Base-by-base conservation (phyloP, 2,329 filamentous ascomycete species). In the Thyridium curvatum region DNA sequence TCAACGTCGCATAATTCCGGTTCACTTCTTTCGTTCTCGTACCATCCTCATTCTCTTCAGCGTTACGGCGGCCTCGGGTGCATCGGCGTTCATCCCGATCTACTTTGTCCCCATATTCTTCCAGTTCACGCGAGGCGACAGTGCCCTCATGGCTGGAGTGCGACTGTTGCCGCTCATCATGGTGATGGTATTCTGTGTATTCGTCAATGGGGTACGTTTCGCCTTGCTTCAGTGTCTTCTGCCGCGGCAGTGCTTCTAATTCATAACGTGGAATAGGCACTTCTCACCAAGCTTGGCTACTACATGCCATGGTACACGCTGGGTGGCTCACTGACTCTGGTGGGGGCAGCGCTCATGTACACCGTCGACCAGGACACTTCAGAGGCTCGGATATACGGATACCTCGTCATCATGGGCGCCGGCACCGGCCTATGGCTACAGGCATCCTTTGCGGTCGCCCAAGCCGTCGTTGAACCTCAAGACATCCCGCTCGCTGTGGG, bases 71-170 rank as follows among this genome's bases (percentile, higher is more conserved):
- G 45, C 36, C 4, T 38, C 40, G 10, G 46, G 46, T 13, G 43
- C 50, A 12, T 45, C 45, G 8, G 39, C 42, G 28, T 59, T 58
- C 34, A 46, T 61, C 8, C 35, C 48, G 12, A 51, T 67, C 16
- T 76, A 73, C 51, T 74, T 66, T 49, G 62, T 74, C n/a, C 72
- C 72, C 0, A 49, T 75, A 1, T 73, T 61, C 51, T 76, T 74
- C 50, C 65, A 70, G 44, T 75, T 74, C 48, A 58, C 58, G 0
- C 54, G 54, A 4, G 58, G 58, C 12, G 69, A 69, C 37, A 53
- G 44, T 1, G 57, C 60, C 8, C 48, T 67, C 7, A 38, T 52
- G 13, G 53, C 63, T 9, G 60, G 54, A 1, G 57, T 67, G 1
- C 53, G 59, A 9, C 51, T 71, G 1, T 49, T 71, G 7, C 65